Evolutionary conservation across 768 basidiomycete genomes (phyloP), one percentile per base, ranked within the genome.

Genomic region (Auriscalpium orientale): DNA sequence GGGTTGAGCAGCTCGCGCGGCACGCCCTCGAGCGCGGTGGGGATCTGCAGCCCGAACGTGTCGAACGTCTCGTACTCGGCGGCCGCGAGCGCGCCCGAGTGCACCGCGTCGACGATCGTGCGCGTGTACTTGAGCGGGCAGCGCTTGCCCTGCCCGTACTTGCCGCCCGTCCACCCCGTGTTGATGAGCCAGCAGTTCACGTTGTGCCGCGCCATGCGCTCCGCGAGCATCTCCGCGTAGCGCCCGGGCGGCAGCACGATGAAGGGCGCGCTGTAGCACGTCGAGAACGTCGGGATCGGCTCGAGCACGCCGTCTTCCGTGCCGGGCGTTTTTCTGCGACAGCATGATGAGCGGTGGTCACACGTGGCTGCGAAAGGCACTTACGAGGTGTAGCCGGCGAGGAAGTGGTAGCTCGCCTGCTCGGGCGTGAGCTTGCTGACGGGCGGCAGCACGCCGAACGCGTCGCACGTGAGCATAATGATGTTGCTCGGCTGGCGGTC

Each of bases 221-320:
- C 87, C 0, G 95, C 93, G 63, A 99, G 79, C 97, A 99, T 99
- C 71, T 87, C 80, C 44, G 97, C 95, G 72, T 99, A 99, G 59
- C 94, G 88, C 37, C 89, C 83, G 46, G 94, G 94, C 85, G 97
- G 95, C 55, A 97, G 89, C 63, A 98, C 87, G 70, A 99, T 98
- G 82, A 99, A 98, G n/a, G 97, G 97, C 44, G 95, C 93, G 63
- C 89, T 90, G 82, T 98, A 99, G 74, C 97, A 98, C 35, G 95
- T 98, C 18, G 94, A 97, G 83, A 99, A 99, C 44, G 97, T 98
- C 21, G 97, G 97, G 60, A 95, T 95, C 57, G 97, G 97, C 71
- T 99, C 97, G 46, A 97, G 80, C 33, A 99, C 90, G 68, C 95
- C 95, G 66, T 98, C 95, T 69, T 98, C 95, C 4, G 95, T 98